phyloP scores from a whole-genome alignment of 306 rosid genomes.

The Cucumis hystrix region DNA sequence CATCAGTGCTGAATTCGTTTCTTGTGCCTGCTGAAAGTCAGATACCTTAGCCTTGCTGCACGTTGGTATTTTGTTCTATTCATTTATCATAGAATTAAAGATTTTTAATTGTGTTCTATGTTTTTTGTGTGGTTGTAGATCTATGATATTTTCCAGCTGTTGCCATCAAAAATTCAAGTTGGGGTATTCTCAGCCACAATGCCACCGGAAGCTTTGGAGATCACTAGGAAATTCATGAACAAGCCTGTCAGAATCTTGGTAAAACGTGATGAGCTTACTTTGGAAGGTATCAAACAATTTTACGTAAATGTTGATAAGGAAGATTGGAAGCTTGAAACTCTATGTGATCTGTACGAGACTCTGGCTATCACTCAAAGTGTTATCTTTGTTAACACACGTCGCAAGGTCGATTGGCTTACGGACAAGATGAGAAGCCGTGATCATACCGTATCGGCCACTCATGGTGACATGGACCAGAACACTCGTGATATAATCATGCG shows the following conservation, averaged over 20 bases:
- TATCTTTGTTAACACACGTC: slow-evolving; percentile 86
- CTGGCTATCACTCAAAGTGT: slow-evolving; percentile 93
- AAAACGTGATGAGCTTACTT: slow-evolving; percentile 90
- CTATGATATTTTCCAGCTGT: slow-evolving; percentile 89
- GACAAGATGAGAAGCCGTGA: slow-evolving; percentile 88
- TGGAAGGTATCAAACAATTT: slow-evolving; percentile 93
- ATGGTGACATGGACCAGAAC: slow-evolving; percentile 98
- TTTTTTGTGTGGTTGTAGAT: slow-evolving; percentile 37
- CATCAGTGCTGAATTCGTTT: neutral
- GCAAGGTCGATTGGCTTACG: slow-evolving; percentile 97
- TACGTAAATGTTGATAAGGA: slow-evolving; percentile 80
- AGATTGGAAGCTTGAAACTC: slow-evolving; percentile 93
- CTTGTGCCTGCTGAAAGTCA: neutral
- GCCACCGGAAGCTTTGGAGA: slow-evolving; percentile 98
- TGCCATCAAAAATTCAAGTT: slow-evolving; percentile 83
- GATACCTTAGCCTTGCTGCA: neutral
- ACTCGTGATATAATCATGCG: slow-evolving; percentile 94
- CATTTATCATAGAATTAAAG: neutral
- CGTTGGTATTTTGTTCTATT: neutral
- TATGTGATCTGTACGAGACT: slow-evolving; percentile 86
- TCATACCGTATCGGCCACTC: slow-evolving; percentile 93
- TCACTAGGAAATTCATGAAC: slow-evolving; percentile 93
- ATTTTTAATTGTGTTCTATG: neutral
- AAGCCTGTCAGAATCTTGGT: slow-evolving; percentile 93
- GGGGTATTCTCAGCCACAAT: slow-evolving; percentile 99